phyloP scores from a whole-genome alignment of 2,329 filamentous ascomycete species.

The Diaporthe citri region DNA sequence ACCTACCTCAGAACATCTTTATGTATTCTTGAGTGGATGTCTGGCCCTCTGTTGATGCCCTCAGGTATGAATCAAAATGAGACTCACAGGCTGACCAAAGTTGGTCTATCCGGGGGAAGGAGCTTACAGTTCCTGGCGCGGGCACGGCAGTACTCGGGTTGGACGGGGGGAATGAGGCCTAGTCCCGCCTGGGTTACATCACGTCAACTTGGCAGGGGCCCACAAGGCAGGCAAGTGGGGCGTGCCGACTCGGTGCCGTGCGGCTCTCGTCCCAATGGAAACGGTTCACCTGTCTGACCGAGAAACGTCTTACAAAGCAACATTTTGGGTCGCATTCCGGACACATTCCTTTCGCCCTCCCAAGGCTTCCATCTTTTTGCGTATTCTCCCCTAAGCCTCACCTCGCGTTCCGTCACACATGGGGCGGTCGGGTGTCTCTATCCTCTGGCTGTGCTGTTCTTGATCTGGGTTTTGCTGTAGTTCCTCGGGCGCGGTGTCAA shows the following conservation, averaged over 20 bases:
- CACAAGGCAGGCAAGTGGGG: slow-evolving; percentile 25
- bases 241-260: slow-evolving; percentile 28
- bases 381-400: background rate
- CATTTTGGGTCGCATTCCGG: slow-evolving; percentile 11
- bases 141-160: background rate
- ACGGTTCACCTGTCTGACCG: slow-evolving; percentile 2
- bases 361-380: slow-evolving; percentile 1
- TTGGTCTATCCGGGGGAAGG: background rate
- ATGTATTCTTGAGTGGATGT: background rate
- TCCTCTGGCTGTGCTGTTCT: background rate
- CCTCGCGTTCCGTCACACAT: slow-evolving; percentile 5
- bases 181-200: slow-evolving; percentile 21
- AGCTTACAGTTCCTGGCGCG: background rate
- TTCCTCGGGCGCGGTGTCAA: background rate
- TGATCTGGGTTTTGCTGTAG: background rate
- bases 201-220: slow-evolving; percentile 24
- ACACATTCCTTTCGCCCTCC: background rate
- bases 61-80: background rate
- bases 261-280: slow-evolving; percentile 23
- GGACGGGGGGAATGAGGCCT: slow-evolving; percentile 4
- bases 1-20: background rate
- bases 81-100: background rate
- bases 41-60: background rate
- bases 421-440: background rate
- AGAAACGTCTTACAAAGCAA: slow-evolving; percentile 27